Base-by-base conservation (phyloP, 441 rosid species). In the Arabidopsis lyrata region DNA sequence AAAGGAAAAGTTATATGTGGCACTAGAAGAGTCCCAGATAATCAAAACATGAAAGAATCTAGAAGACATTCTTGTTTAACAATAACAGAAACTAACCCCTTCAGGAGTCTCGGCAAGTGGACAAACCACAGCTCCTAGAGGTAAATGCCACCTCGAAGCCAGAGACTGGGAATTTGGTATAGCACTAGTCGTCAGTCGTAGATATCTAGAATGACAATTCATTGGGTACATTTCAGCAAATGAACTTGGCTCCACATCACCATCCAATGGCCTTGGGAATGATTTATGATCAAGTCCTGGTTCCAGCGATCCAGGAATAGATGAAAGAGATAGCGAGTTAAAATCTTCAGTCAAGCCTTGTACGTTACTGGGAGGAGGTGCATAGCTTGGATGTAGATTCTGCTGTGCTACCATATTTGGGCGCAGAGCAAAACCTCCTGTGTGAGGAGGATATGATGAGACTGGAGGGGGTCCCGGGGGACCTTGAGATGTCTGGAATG, bases 61-160 rank as follows among this genome's bases (percentile, higher is more conserved):
- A 8, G 8, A 55, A 24, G 41, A 60, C 14, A 31, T 15, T 57
- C 8, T 52, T 55, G 42, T 68, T 68, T 39, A 39, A 39, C 11
- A 39, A 14, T 66, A 65, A 66, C 42, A 68, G 68, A 73, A 48
- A 86, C 97, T 80, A 45, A 96, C 99, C 92, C 97, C 96, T 56
- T 87, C 87, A 61, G 97, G 91, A 85, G 92, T 74, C 85, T 93
- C 97, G 8, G 97, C 98, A 75, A 93, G 98, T 77, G 99, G 99
- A 76, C 97, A 90, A 79, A 96, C 98, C 78, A 96, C 96, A 41
- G 99, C 99, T 77, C 97, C 98, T 62, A 96, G 88, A 63, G 98
- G 96, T 77, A 96, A 87, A 86, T 96, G 98, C 99, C 99, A 96
- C 90, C 97, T 88, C 49, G 98, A 88, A 59, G 73, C 85, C 80